A percentile compares a stretch with the other conserved stretches of the same genome.
phyloP scores from a whole-genome alignment of 2,329 filamentous ascomycete genomes.

The Hymenoscyphus fraxineus region DNA sequence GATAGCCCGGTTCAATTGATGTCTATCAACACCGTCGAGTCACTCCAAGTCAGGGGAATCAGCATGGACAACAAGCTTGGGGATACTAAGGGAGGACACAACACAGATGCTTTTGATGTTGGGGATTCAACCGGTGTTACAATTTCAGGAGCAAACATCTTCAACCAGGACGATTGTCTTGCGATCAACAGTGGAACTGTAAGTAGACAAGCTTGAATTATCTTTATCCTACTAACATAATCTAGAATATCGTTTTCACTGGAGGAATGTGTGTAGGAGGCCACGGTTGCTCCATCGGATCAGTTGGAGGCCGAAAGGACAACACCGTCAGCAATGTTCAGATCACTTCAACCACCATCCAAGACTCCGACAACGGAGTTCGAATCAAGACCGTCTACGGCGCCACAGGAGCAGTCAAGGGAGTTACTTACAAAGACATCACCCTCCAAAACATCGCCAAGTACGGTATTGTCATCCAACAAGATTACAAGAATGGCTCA shows the following conservation, averaged over 20 bases:
- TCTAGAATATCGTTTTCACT: slow-evolving; percentile 28
- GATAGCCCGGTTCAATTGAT: slow-evolving; percentile 54
- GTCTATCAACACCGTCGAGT: slow-evolving; percentile 42
- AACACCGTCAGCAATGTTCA: slow-evolving; percentile 53
- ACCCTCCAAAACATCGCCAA: slow-evolving; percentile 44
- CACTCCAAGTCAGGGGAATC: slow-evolving; percentile 46
- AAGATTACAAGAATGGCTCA: slow-evolving; percentile 44
- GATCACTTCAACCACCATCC: slow-evolving; percentile 46
- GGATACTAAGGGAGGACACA: slow-evolving; percentile 41
- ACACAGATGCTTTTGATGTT: slow-evolving; percentile 54
- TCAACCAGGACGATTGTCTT: slow-evolving; percentile 53
- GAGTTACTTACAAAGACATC: slow-evolving; percentile 52
- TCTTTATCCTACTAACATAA: background rate
- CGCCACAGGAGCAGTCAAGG: slow-evolving; percentile 40
- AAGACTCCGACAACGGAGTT: slow-evolving; percentile 49
- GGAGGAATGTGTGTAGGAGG: slow-evolving; percentile 31
- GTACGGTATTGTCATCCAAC: slow-evolving; percentile 50
- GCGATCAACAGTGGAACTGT: slow-evolving; percentile 53
- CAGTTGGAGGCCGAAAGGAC: slow-evolving; percentile 52
- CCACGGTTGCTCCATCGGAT: slow-evolving; percentile 54
- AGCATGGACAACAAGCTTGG: slow-evolving; percentile 57
- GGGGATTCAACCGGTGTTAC: slow-evolving; percentile 44
- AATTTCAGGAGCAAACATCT: slow-evolving; percentile 47
- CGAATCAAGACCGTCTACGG: slow-evolving; percentile 38
- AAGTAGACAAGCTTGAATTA: background rate